Base-by-base conservation (phyloP, 208 protist genomes). In the Wallacemonas sp. region DNA sequence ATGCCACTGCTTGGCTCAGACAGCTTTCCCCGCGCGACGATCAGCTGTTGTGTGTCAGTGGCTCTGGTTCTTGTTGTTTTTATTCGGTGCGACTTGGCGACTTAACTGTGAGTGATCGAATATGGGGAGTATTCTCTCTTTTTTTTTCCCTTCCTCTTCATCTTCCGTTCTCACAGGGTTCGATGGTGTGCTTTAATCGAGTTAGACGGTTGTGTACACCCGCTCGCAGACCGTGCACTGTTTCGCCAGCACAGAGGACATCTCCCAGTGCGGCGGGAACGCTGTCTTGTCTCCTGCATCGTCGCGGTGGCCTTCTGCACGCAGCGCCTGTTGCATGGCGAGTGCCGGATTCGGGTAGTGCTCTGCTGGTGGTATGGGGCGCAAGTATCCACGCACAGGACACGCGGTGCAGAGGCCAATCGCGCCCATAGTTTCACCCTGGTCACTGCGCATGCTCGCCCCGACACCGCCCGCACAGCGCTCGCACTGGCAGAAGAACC, bases 401-500 rank as follows among this genome's bases (percentile, higher is more conserved):
- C 85, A 91, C 54, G 44, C 59, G 11, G 62, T 50, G 46, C 85
- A 91, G 29, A 91, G 42, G 26, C 59, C 66, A 70, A 66, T 69
- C 8, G 23, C 10, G 46, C 44, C 33, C 11, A 20, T 28, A 38
- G 4, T 22, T 18, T 49, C 57, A 4, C 44, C n/a, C n/a, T 63
- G 16, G 18, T 4, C 3, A 31, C 39, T 4, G 55, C 18, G 57
- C 55, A 5, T 42, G 23, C 20, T 45, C 36, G 46, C 26, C 28
- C 42, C 31, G 20, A 61, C 48, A 10, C 28, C 7, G 46, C 80
- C 80, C 20, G 57, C 50, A 57, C 87, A 93, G 22, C 87, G 81
- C 54, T 69, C 64, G 61, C 87, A 93, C 12, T 67, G 39, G 63
- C 87, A 93, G 65, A 77, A 86, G 57, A 93, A 93, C 0, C 84